phyloP scores from a whole-genome alignment of 495 filamentous ascomycete species.

The Aspergillus conjunctus region DNA sequence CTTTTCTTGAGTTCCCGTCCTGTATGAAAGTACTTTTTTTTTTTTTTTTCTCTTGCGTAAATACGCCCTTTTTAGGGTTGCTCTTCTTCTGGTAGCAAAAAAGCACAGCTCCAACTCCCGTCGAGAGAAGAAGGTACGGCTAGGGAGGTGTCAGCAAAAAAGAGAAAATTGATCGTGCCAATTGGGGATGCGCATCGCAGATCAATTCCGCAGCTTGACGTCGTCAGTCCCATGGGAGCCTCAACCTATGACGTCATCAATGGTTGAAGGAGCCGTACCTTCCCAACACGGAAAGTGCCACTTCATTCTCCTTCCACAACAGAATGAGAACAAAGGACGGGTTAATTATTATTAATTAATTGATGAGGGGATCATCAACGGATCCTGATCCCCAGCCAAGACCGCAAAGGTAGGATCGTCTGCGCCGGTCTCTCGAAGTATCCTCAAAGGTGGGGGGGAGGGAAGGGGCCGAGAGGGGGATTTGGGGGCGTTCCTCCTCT shows the following conservation, averaged over 20 bases:
- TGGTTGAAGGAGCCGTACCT: neutral
- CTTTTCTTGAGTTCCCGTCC: too few relatives aligned
- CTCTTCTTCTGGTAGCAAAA: too few relatives aligned
- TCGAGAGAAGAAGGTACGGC: too few relatives aligned
- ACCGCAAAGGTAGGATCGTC: too few relatives aligned
- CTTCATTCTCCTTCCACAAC: neutral
- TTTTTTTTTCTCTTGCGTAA: too few relatives aligned
- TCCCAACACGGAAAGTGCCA: neutral
- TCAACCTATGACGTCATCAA: conserved; percentile 13
- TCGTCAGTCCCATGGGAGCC: too few relatives aligned
- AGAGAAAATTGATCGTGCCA: neutral
- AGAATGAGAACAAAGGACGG: too few relatives aligned
- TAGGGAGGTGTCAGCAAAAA: neutral
- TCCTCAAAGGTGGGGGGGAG: neutral
- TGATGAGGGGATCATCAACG: too few relatives aligned
- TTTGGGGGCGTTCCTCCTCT: conserved; percentile 3
- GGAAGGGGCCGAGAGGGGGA: neutral
- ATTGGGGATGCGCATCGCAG: neutral
- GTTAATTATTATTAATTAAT: too few relatives aligned
- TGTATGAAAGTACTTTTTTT: too few relatives aligned
- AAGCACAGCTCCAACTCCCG: too few relatives aligned
- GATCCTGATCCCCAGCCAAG: too few relatives aligned
- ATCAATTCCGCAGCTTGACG: neutral
- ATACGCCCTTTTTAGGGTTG: neutral
- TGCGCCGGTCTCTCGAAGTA: neutral